Evolutionary conservation across 140 eudicot species (phyloP), one percentile per base, ranked within the genome.

Genomic region (Flaveria floridana): DNA sequence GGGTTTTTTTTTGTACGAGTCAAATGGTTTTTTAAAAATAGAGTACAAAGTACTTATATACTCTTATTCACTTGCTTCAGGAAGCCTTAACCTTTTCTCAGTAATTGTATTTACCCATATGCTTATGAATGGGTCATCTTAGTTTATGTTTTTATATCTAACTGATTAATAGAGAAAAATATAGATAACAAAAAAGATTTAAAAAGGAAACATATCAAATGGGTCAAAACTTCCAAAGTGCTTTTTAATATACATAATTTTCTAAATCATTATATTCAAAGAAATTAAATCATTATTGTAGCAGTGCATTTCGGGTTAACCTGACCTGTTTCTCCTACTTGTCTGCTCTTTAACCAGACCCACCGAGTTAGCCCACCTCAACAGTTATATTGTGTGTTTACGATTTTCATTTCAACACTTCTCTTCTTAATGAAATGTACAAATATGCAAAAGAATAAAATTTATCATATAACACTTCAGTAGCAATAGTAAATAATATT

Each of bases 61-160:
- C 39, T 58, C 67, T 34, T 65, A 34, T 30, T 30, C 70, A 37
- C 70, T 65, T 65, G 19, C 19, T 65, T 34, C 25, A n/a, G 21
- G 9, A 37, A 65, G 16, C 37, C 6, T 13, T 65, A 37, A 7
- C 50, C 37, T 61, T 34, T 39, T 34, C 1, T 37, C n/a, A 9
- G n/a, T 21, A 23, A 58, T 58, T 58, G 11, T 20, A 56, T 21
- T 30, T 30, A 30, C 37, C 37, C 37, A 30, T 30, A 30, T 30
- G 37, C 37, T 8, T 58, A 58, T 21, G 65, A 23, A 58, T 58
- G 65, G 65, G 16, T 58, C 7, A 3, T 58, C 65, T 23, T 15
- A 58, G 16, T 34, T 58, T 58, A 9, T 58, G n/a, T 9, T 56
- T 58, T 9, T 52, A 52, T n/a, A 52, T 52, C 58, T 52, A 52